phyloP scores from a whole-genome alignment of 2,329 filamentous ascomycete species.

The Cercospora sp. region DNA sequence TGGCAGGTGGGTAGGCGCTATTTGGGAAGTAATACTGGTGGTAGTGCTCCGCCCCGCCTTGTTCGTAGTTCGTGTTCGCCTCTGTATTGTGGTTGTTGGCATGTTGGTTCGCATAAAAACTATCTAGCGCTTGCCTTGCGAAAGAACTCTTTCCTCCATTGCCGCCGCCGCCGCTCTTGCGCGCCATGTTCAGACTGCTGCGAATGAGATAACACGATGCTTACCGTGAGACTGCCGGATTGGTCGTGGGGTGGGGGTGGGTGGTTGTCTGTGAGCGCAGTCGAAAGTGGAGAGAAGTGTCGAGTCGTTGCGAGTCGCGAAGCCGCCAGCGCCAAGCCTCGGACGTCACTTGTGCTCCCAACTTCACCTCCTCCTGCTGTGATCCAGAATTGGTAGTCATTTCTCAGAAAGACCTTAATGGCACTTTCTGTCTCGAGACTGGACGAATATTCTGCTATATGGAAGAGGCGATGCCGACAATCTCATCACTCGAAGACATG shows the following conservation, averaged over 20 bases:
- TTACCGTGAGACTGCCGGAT: background rate
- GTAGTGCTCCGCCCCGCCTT: background rate
- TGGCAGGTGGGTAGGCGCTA: background rate
- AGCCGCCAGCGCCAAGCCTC: background rate
- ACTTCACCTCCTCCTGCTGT: background rate
- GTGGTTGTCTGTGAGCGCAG: background rate
- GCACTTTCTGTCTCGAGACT: too few relatives aligned
- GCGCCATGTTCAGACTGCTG: background rate
- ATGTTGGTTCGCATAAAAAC: background rate
- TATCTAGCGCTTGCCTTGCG: background rate
- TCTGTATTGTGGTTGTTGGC: constrained; percentile 8
- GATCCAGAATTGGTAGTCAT: too few relatives aligned
- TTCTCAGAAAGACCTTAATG: too few relatives aligned
- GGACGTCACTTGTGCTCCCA: background rate
- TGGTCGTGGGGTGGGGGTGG: background rate
- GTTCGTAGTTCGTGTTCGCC: background rate
- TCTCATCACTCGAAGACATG: too few relatives aligned
- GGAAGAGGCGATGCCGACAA: too few relatives aligned
- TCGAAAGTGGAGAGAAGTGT: background rate
- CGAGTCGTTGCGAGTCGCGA: background rate
- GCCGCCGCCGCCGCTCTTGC: background rate
- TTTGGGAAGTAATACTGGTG: background rate
- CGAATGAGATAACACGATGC: background rate
- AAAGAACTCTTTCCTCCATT: background rate
- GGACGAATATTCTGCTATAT: too few relatives aligned